Evolutionary conservation across 139 green algal species (phyloP), one percentile per base, ranked within the genome.

Genomic region (Penium margaritaceum): DNA sequence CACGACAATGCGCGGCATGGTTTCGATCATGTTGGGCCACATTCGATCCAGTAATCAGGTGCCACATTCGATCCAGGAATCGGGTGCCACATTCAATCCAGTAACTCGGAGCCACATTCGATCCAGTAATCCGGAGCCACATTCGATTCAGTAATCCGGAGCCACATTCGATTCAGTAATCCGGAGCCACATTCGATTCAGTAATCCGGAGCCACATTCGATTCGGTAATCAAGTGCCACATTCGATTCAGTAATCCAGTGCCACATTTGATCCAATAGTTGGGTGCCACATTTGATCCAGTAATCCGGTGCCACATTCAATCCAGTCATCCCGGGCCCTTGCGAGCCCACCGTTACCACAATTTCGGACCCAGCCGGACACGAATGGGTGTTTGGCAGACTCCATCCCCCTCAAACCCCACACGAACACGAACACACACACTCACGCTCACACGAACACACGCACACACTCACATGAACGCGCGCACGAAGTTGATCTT

Each of bases 401-500:
- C 12, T 34, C 55, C 14, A 36, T 14, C 55, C 9, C 30, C 29
- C 7, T 64, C 29, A 12, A 36, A 51, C 41, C 41, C 7, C 41
- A 7, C 41, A 21, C 41, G 41, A 12, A 21, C 12, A 7, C 12
- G 41, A 36, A 14, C 14, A 21, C 9, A 41, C 62, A n/a, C 62
- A 41, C 15, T 21, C 7, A 12, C 41, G 12, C 7, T 21, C 9
- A 7, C 41, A 51, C 35, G 7, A 41, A 21, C 41, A 51, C 12
- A 51, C 12, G 9, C 9, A 33, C 51, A 58, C 65, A 85, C 63
- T 86, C 84, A 81, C 67, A 44, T 81, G 66, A 81, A 81, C 9
- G 55, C 58, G 14, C 67, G 68, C 21, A 75, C 77, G n/a, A 36
- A 35, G 33, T 35, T 47, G 19, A 51, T 29, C 41, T 63, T 73